Conservation (phyloP, 2,329 filamentous ascomycete species). For the Penicillium sp. region DNA sequence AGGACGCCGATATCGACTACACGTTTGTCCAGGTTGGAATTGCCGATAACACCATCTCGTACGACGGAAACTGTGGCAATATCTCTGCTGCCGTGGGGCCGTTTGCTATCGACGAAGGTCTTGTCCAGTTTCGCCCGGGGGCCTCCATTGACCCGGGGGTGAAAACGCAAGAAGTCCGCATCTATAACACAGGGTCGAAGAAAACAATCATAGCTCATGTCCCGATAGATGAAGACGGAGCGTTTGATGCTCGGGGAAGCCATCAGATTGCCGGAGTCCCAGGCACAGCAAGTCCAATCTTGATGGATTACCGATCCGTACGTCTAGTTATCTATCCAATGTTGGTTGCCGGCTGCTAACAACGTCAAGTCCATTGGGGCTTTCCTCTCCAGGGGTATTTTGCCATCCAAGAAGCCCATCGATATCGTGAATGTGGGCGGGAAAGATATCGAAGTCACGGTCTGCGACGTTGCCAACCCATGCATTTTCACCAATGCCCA, state of each 20-base stretch:
- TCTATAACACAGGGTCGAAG: constrained; percentile 16
- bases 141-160: constrained; percentile 5
- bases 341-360: not conserved
- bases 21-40: constrained; percentile 6
- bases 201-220: constrained; percentile 16
- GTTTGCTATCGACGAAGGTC: constrained; percentile 18
- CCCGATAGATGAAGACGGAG: constrained; percentile 11
- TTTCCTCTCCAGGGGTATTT: constrained; percentile 7
- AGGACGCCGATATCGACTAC: constrained; percentile 15
- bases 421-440: constrained; percentile 8
- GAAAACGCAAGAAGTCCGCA: constrained; percentile 12
- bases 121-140: constrained; percentile 8
- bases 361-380: constrained; percentile 12
- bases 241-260: constrained; percentile 4
- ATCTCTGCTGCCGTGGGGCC: constrained; percentile 17
- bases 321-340: no score
- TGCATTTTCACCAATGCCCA: constrained; percentile 14
- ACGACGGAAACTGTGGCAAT: constrained; percentile 16
- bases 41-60: constrained; percentile 3
- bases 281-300: constrained; percentile 12
- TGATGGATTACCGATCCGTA: constrained; percentile 18
- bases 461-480: constrained; percentile 17
- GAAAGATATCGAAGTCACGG: constrained; percentile 14
- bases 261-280: constrained; percentile 13
- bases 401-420: constrained; percentile 8